These are phyloP conservation scores for Globisporangium camurandrum DNA, from an alignment of 352 stramenopile genomes.

Conservation along the genomic window DNA sequence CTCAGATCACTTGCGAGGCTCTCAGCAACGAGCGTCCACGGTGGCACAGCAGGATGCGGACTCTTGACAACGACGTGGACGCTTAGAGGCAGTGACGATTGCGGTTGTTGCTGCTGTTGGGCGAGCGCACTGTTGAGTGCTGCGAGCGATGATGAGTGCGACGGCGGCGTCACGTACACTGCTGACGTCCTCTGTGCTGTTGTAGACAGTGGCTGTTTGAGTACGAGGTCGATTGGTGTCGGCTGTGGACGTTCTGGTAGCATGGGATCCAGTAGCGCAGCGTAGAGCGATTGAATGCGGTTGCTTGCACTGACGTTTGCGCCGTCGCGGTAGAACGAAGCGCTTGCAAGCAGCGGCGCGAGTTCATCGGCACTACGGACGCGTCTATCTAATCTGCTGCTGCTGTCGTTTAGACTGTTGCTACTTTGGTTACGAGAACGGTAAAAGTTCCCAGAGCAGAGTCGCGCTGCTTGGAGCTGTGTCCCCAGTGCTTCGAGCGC, in stretches of 20 bases:
- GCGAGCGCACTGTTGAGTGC: slow-evolving; percentile 4
- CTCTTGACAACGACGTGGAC: slow-evolving; percentile 55
- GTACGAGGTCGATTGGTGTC: slow-evolving; percentile 19
- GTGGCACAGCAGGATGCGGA: slow-evolving; percentile 39
- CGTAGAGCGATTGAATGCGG: slow-evolving; percentile 35
- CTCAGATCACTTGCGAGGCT: slow-evolving; percentile 54
- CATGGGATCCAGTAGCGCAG: slow-evolving; percentile 33
- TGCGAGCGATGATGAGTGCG: slow-evolving; percentile 3
- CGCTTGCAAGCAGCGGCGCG: slow-evolving; percentile 29
- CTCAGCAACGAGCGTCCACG: slow-evolving; percentile 56
- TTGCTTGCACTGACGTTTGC: slow-evolving; percentile 17
- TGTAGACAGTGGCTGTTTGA: slow-evolving; percentile 11
- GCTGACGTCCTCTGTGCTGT: not conserved
- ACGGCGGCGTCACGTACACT: slow-evolving; percentile 11
- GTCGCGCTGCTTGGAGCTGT: slow-evolving; percentile 40
- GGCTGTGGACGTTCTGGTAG: slow-evolving; percentile 21
- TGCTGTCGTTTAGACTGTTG: too few relatives aligned
- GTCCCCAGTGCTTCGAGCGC: slow-evolving; percentile 34
- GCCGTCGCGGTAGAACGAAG: slow-evolving; percentile 30
- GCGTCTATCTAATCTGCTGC: too few relatives aligned
- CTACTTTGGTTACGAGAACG: not conserved
- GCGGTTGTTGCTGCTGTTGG: not conserved
- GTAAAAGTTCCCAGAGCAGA: slow-evolving; percentile 75
- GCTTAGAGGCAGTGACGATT: not conserved
- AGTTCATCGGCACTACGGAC: too few relatives aligned